phyloP scores from a whole-genome alignment of 148 eudicot genomes.

The Beta vulgaris region DNA sequence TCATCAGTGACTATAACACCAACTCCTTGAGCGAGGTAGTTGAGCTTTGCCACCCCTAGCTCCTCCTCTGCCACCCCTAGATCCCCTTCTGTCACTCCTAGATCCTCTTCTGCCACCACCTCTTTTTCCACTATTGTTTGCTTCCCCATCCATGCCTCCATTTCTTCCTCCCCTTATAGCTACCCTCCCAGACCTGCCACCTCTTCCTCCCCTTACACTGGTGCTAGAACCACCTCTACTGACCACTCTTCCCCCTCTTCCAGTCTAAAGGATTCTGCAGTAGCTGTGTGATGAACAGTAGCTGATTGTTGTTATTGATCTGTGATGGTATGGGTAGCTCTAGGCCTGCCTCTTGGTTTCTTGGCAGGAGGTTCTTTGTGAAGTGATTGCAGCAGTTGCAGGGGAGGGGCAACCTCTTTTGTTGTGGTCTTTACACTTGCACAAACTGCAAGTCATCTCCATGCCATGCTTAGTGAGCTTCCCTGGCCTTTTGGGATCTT shows the following conservation, averaged over 20 bases:
- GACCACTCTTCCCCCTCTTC: not conserved
- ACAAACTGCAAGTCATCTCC: not conserved
- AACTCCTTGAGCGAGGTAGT: no score
- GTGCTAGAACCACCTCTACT: no score
- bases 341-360: not conserved
- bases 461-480: not conserved
- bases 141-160: no score
- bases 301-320: no score
- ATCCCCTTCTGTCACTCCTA: no score
- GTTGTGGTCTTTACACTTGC: not conserved
- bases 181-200: no score
- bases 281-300: not conserved
- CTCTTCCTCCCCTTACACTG: no score
- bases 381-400: not conserved
- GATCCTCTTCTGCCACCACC: not conserved
- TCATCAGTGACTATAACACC: no score
- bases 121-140: not conserved
- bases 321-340: not conserved
- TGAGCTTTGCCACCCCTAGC: no score
- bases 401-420: not conserved
- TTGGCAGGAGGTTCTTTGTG: not conserved
- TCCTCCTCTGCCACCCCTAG: not conserved
- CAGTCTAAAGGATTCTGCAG: not conserved
- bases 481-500: constrained; percentile 5
- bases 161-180: no score